phyloP scores from a whole-genome alignment of 2,329 filamentous ascomycete genomes.

The Fusarium camptoceras region DNA sequence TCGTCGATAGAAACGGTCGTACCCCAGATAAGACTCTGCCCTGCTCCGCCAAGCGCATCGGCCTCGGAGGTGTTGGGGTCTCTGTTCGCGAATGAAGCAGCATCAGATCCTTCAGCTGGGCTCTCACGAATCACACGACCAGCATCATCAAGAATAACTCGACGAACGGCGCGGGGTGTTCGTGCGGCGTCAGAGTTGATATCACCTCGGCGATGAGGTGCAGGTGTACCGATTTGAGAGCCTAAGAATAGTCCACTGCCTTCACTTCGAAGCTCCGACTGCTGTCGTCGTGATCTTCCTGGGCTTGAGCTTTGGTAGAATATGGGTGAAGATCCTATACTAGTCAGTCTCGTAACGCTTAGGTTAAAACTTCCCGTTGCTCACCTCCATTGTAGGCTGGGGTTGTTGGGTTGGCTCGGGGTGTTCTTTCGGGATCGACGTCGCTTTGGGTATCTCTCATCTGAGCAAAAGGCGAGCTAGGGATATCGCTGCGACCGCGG shows the following conservation, averaged over 20 bases:
- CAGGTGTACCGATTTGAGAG: constrained; percentile 69
- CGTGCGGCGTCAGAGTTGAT: constrained; percentile 83
- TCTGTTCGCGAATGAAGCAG: constrained; percentile 69
- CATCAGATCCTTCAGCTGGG: constrained; percentile 65
- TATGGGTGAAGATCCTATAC: constrained; percentile 88
- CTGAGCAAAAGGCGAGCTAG: constrained; percentile 71
- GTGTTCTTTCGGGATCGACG: constrained; percentile 72
- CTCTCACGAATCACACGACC: constrained; percentile 69
- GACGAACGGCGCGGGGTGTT: constrained; percentile 63
- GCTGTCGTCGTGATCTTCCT: constrained; percentile 69
- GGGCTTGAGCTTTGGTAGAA: constrained; percentile 92
- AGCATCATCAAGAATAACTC: constrained; percentile 69
- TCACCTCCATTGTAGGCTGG: constrained; percentile 71
- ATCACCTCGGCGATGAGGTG: constrained; percentile 75
- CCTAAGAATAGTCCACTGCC: constrained; percentile 87
- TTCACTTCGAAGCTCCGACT: constrained; percentile 81
- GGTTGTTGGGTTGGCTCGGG: constrained; percentile 72
- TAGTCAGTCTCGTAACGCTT: constrained; percentile 16
- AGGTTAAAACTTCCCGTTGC: constrained; percentile 26
- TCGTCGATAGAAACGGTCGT: constrained; percentile 96
- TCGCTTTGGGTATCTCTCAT: constrained; percentile 68
- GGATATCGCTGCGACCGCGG: constrained; percentile 50
- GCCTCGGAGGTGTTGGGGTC: constrained; percentile 93
- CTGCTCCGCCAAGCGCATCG: constrained; percentile 83
- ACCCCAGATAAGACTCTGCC: constrained; percentile 91